Percentiles rank a stretch among this genome's conserved stretches.
These are phyloP conservation scores for Penicillium alfredii DNA, from an alignment of 495 filamentous ascomycete genomes.

Conservation along the genomic window DNA sequence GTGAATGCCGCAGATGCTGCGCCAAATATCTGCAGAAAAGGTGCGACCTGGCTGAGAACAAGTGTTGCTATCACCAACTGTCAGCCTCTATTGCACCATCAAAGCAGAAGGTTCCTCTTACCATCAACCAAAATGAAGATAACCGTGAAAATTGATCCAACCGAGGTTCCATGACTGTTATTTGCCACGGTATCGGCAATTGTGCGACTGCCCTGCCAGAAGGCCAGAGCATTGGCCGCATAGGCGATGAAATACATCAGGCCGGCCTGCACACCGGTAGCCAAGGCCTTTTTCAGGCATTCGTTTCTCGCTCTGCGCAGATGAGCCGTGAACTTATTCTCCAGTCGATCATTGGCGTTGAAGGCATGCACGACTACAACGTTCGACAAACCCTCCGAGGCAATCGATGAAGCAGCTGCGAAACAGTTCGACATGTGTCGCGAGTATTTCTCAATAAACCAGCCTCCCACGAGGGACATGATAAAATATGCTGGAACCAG, in stretches of 20 bases:
- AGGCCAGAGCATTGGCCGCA: constrained; percentile 58
- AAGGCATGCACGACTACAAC: constrained; percentile 47
- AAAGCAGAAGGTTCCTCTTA: constrained; percentile 15
- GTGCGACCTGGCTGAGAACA: constrained; percentile 57
- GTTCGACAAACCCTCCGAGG: constrained; percentile 43
- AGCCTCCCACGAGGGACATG: constrained; percentile 57
- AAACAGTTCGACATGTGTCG: constrained; percentile 46
- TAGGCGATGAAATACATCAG: constrained; percentile 61
- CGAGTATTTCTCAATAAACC: constrained; percentile 55
- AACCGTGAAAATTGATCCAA: constrained; percentile 58
- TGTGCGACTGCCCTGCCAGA: constrained; percentile 56
- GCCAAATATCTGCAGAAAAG: constrained; percentile 54
- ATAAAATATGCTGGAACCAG: constrained; percentile 60
- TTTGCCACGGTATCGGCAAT: constrained; percentile 44
- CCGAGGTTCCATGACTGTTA: constrained; percentile 28
- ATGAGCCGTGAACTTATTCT: constrained; percentile 50
- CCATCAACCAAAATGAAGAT: constrained; percentile 62
- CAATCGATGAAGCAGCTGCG: constrained; percentile 43
- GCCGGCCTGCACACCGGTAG: constrained; percentile 57
- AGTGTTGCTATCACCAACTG: constrained; percentile 46
- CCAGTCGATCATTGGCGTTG: constrained; percentile 41
- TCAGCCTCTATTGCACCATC: constrained; percentile 9
- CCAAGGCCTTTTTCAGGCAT: constrained; percentile 54
- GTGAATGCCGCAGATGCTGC: constrained; percentile 50
- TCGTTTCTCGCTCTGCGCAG: constrained; percentile 34